Evolutionary conservation across 805 yeast species (phyloP).

Genomic region (Kurtzmaniella fragi): DNA sequence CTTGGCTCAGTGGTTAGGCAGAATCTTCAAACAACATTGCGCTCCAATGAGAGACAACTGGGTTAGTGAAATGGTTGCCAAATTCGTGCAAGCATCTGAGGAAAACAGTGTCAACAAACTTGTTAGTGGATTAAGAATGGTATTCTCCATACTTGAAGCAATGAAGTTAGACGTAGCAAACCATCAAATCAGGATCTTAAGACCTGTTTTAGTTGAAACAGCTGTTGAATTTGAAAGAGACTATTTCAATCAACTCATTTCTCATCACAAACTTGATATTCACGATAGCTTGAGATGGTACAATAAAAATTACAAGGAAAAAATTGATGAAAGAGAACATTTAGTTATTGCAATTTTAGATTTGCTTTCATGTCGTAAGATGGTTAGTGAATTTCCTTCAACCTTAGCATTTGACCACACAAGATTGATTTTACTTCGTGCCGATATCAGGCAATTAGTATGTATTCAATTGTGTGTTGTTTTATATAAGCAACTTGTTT

Average conservation of each 20-base stretch:
- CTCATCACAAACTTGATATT: conserved; percentile 55
- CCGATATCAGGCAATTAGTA: conserved; percentile 81
- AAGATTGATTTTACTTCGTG: conserved; percentile 68
- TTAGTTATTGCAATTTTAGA: conserved; percentile 46
- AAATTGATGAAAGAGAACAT: conserved; percentile 1
- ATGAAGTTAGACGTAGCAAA: conserved; percentile 95
- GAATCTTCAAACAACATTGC: conserved; percentile 80
- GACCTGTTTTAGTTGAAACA: conserved; percentile 81
- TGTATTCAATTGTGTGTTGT: conserved; percentile 72
- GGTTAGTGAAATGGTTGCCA: conserved; percentile 75
- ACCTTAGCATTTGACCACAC: conserved; percentile 82
- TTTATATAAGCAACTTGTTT: conserved; percentile 63
- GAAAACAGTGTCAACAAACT: conserved; percentile 44
- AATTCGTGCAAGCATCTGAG: conserved; percentile 48
- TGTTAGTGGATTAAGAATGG: conserved; percentile 70
- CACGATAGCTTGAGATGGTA: conserved; percentile 66
- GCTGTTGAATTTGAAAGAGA: conserved; percentile 88
- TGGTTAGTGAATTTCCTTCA: conserved; percentile 79
- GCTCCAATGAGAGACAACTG: conserved; percentile 93
- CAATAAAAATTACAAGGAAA: conserved; percentile 28
- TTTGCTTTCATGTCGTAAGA: conserved; percentile 69
- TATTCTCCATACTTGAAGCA: conserved; percentile 82
- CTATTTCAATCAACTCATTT: conserved; percentile 55
- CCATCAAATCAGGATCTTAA: conserved; percentile 80
- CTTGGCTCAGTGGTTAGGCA: conserved; percentile 69